Percentiles rank a stretch among this genome's conserved stretches.
phyloP scores from a whole-genome alignment of 2,329 filamentous ascomycete genomes.

The Coniochaeta hoffmannii region DNA sequence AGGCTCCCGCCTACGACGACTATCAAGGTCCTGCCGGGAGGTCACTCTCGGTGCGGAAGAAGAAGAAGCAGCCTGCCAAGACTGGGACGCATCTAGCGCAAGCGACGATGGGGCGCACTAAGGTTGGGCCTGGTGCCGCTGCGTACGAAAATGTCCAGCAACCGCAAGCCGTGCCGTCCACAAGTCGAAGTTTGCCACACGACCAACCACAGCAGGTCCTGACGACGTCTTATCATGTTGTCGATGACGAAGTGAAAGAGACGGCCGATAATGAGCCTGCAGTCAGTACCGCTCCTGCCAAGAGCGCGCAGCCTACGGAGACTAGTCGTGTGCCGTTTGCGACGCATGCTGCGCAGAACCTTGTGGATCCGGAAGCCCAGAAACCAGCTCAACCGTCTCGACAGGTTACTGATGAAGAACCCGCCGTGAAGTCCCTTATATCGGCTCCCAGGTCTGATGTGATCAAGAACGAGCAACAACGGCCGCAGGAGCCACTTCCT shows the following conservation, averaged over 20 bases:
- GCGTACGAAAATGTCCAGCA: not conserved
- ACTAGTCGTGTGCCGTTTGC: not conserved
- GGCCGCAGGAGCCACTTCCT: not conserved
- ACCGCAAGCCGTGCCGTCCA: not conserved
- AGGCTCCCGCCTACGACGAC: constrained; percentile 17
- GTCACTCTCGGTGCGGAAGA: constrained; percentile 21
- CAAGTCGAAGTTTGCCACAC: not conserved
- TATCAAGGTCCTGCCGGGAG: not conserved
- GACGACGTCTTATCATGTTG: not conserved
- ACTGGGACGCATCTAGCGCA: constrained; percentile 39
- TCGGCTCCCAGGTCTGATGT: not conserved
- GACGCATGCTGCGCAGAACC: not conserved
- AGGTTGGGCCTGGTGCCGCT: constrained; percentile 16
- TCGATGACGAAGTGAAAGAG: not conserved
- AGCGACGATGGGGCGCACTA: constrained; percentile 45
- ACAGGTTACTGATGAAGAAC: not conserved
- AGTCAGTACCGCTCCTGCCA: not conserved
- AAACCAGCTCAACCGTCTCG: not conserved
- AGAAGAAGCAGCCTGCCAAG: constrained; percentile 28
- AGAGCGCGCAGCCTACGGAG: not conserved
- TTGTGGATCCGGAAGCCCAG: not conserved
- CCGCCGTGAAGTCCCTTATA: not conserved
- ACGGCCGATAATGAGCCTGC: not conserved
- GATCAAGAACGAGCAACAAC: not conserved
- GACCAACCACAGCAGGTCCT: not conserved